Percentiles rank a stretch among this genome's conserved stretches.
Conservation (phyloP, 129 eudicot genomes). For the Pittosporum tobira region DNA sequence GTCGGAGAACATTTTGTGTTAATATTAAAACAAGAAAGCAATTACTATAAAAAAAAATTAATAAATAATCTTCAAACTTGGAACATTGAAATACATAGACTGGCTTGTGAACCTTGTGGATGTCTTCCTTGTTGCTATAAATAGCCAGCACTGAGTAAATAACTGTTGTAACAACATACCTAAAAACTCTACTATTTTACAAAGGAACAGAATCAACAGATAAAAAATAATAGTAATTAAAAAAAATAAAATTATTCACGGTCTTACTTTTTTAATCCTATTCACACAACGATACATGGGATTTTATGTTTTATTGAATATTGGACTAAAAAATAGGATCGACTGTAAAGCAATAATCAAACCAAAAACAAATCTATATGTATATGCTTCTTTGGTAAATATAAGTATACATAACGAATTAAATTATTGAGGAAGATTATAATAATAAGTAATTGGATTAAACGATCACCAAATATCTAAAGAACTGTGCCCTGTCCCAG, state of each 20-base stretch:
- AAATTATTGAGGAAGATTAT: not conserved
- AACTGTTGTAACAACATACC: not conserved
- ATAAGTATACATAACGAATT: not conserved
- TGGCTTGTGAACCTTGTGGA: not conserved
- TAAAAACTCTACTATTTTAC: not conserved
- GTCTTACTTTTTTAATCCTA: not conserved
- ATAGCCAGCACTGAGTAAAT: not conserved
- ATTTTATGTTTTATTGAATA: not conserved
- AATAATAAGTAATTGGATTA: not conserved
- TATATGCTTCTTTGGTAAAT: not conserved
- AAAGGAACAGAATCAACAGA: not conserved
- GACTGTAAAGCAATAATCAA: not conserved
- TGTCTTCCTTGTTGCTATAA: not conserved
- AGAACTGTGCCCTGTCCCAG: slow-evolving; percentile 21
- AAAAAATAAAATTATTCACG: not conserved
- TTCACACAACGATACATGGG: not conserved
- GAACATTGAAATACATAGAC: not conserved
- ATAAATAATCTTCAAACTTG: not conserved
- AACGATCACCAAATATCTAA: slow-evolving; percentile 5
- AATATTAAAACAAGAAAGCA: not conserved
- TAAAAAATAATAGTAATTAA: too few relatives aligned
- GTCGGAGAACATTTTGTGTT: too few relatives aligned
- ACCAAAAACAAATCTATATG: not conserved
- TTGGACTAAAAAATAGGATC: not conserved
- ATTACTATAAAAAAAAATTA: too few relatives aligned